These are phyloP conservation scores for Neurospora tetrasperma DNA, from an alignment of 495 filamentous ascomycete genomes.

Conservation along the genomic window DNA sequence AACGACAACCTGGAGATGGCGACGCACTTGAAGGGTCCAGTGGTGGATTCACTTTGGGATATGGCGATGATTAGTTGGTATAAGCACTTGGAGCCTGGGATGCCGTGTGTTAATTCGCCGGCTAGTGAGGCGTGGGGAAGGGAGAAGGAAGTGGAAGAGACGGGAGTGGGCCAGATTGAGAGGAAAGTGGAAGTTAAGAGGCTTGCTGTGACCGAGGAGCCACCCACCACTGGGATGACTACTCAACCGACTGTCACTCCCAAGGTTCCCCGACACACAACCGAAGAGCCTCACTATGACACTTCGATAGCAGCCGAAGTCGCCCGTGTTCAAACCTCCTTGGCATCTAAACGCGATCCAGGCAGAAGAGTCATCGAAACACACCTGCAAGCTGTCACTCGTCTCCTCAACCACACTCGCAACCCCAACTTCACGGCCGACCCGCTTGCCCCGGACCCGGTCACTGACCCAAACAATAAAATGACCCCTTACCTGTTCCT, in stretches of 20 bases:
- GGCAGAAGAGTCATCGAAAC: slow-evolving; percentile 26
- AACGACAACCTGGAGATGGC: slow-evolving; percentile 77
- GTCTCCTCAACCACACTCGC: slow-evolving; percentile 54
- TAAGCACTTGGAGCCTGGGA: slow-evolving; percentile 48
- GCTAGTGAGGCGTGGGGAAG: slow-evolving; percentile 25
- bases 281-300: slow-evolving; percentile 55
- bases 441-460: slow-evolving; percentile 33
- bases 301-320: slow-evolving; percentile 47
- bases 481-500: slow-evolving; percentile 51
- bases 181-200: not conserved
- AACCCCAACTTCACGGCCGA: slow-evolving; percentile 41
- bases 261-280: slow-evolving; percentile 45
- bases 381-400: slow-evolving; percentile 44
- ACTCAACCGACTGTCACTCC: slow-evolving; percentile 9
- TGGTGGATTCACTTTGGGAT: slow-evolving; percentile 68
- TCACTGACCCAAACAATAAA: slow-evolving; percentile 32
- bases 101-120: slow-evolving; percentile 46
- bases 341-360: slow-evolving; percentile 33
- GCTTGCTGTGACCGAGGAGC: not conserved
- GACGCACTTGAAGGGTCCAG: slow-evolving; percentile 63
- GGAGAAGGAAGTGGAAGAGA: not conserved
- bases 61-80: slow-evolving; percentile 62
- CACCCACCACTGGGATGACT: not conserved
- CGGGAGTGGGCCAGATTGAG: not conserved
- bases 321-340: slow-evolving; percentile 42